Base-by-base conservation (phyloP, 306 rosid genomes). In the Quercus rubra region DNA sequence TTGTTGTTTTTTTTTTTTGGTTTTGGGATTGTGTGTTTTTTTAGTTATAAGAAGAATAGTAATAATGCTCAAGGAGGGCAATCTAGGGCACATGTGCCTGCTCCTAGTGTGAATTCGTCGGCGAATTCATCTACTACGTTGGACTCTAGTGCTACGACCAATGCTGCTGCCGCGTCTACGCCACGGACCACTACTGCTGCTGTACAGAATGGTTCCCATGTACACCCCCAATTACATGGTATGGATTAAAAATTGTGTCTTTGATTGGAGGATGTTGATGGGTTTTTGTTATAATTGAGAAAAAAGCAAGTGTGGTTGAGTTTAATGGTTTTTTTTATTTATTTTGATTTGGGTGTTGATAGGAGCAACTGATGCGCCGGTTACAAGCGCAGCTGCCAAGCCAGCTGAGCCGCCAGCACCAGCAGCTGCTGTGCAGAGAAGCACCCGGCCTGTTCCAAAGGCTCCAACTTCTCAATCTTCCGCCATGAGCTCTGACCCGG, bases 11-110 rank as follows among this genome's bases (percentile, higher is more conserved):
- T 59, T 57, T 46, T n/a, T 62, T 49, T 27, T 49, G 46, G 18
- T 52, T 27, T 30, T 61, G 61, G 6, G 41, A 35, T 77, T 79
- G 49, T 4, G 73, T 81, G 55, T 38, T 27, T 83, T 83, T 30
- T 33, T 81, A 96, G 98, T 89, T 83, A 41, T 55, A 91, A 90
- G 89, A 96, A 86, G 97, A 62, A 83, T 78, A 74, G 84, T 56
- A 92, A 81, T 79, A 91, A 88, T 93, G 91, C 92, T 83, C 97
- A 92, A 87, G 98, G 97, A 89, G 98, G 97, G 82, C 98, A 93
- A 80, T 78, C 93, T 57, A 85, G 96, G 92, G 87, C 83, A 74
- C 87, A 79, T 86, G 80, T 83, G n/a, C 73, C 92, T 78, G 1
- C 17, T 76, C 5, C 5, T 49, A 52, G 77, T 61, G 90, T 80